Conservation (phyloP, 1,284 basidiomycete genomes). For the Cryptococcus sp. region DNA sequence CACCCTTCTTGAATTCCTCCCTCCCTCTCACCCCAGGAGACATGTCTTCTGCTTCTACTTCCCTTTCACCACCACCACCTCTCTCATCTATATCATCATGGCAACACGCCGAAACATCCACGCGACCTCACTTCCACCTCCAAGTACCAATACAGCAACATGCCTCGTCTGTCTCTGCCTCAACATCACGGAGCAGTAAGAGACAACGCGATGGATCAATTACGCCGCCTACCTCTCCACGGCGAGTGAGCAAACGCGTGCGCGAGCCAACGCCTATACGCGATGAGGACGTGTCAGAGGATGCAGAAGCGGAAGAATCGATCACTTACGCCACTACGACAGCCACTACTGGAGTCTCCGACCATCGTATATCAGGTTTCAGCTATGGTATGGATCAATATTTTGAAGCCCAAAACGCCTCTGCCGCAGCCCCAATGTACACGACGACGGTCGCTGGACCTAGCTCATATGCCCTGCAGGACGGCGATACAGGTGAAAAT, state of each 20-base stretch:
- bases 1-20: no score
- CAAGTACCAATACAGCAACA: background rate
- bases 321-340: slow-evolving; percentile 4
- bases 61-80: background rate
- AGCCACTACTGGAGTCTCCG: background rate
- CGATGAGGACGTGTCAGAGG: slow-evolving; percentile 6
- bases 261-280: slow-evolving; percentile 23
- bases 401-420: slow-evolving; percentile 1
- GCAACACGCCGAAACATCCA: background rate
- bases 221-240: background rate
- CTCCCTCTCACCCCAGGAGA: background rate
- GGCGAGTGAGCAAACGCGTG: slow-evolving; percentile 17
- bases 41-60: background rate
- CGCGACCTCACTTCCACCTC: background rate
- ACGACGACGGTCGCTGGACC: slow-evolving; percentile 12
- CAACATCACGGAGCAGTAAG: no score
- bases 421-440: slow-evolving; percentile 2
- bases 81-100: no score
- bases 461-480: slow-evolving; percentile 8
- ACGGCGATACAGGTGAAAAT: background rate
- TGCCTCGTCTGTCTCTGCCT: no score
- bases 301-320: slow-evolving; percentile 1
- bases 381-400: background rate
- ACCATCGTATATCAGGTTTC: background rate
- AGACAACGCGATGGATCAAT: no score